These are phyloP conservation scores for Platanus orientalis DNA, from an alignment of 164 flowering plant species.

Conservation along the genomic window DNA sequence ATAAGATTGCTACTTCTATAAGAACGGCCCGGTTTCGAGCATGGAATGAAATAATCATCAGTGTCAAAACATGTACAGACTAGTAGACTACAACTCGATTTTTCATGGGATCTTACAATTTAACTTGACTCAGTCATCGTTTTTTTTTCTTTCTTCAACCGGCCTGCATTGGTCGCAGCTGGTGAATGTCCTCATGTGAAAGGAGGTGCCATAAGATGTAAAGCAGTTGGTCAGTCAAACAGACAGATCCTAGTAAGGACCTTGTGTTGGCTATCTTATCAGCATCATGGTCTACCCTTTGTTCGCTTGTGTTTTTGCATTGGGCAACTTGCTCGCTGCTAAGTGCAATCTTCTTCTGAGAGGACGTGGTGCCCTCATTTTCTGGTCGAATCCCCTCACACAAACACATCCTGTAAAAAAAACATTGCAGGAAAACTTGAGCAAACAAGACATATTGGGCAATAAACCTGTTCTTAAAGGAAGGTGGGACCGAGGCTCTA, in stretches of 20 bases:
- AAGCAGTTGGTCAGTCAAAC: not conserved
- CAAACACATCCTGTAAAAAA: conserved; percentile 83
- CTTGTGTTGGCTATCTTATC: not conserved
- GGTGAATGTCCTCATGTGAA: conserved; percentile 12
- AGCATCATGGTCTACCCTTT: conserved; percentile 13
- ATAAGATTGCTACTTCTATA: no score
- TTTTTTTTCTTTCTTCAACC: no score
- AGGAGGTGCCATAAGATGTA: not conserved
- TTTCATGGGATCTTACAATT: conserved; percentile 9
- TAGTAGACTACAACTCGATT: no score
- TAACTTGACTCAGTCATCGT: no score
- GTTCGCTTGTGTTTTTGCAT: conserved; percentile 14
- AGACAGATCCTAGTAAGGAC: conserved; percentile 16
- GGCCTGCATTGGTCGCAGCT: not conserved
- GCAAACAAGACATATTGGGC: not conserved
- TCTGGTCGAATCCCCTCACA: conserved; percentile 83
- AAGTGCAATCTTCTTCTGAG: conserved; percentile 63
- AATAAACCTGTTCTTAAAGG: no score
- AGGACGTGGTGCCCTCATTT: conserved; percentile 69
- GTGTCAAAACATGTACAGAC: conserved; percentile 22
- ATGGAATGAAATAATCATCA: conserved; percentile 20
- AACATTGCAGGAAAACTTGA: not conserved
- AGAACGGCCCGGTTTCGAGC: conserved; percentile 32
- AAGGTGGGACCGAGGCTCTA: no score
- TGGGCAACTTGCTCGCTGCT: conserved; percentile 55